Conservation (phyloP, 2,329 filamentous ascomycete species). For the Stemphylium beticola region DNA sequence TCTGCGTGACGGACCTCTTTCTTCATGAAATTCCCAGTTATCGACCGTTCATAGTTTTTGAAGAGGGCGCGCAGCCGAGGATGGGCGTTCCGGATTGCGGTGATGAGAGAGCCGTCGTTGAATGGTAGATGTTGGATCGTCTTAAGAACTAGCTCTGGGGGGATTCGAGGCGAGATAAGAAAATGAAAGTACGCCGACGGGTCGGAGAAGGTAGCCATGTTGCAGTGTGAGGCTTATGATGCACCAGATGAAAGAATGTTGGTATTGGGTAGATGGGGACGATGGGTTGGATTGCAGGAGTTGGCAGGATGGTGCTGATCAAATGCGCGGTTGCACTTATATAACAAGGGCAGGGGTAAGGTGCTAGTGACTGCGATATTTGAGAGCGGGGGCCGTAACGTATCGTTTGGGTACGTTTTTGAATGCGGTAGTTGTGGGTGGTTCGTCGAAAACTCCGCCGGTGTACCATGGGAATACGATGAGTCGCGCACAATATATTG, state of each 20-base stretch:
- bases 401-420: too few relatives aligned
- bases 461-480: too few relatives aligned
- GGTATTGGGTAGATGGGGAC: not conserved
- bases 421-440: too few relatives aligned
- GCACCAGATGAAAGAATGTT: not conserved
- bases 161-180: conserved; percentile 27
- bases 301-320: not conserved
- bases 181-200: conserved; percentile 6
- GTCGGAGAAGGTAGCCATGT: conserved; percentile 11
- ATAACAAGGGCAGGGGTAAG: conserved; percentile 1
- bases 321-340: not conserved
- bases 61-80: conserved; percentile 28
- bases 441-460: too few relatives aligned
- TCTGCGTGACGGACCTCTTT: conserved; percentile 37
- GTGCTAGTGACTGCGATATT: too few relatives aligned
- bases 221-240: conserved; percentile 6
- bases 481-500: too few relatives aligned
- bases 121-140: conserved; percentile 36
- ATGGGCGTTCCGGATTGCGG: conserved; percentile 25
- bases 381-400: too few relatives aligned
- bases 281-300: not conserved
- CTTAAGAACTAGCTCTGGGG: conserved; percentile 37
- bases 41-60: conserved; percentile 33
- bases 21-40: conserved; percentile 28
- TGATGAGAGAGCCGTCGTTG: conserved; percentile 26